Evolutionary conservation across 495 filamentous ascomycete species (phyloP), one percentile per base, ranked within the genome.

Genomic region (Lasiosphaeria hispida): DNA sequence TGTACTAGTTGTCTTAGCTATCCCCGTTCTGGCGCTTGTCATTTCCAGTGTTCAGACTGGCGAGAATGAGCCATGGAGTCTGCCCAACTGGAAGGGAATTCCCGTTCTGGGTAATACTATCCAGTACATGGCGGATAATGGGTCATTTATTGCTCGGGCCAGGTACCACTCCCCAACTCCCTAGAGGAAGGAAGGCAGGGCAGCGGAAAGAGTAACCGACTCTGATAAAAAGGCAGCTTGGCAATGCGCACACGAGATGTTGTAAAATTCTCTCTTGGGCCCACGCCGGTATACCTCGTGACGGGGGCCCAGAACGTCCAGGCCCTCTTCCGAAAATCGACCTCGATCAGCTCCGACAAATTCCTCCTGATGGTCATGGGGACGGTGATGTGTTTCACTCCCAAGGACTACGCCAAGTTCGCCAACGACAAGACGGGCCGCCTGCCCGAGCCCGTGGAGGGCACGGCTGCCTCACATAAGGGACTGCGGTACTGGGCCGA

Each of bases 21-120:
- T 30, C 23, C 23, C 5, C 5, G 23, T 45, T 3, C 42, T 45
- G 2, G 42, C 42, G 8, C 42, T 45, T 10, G 9, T 45, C 15
- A 45, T 45, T 18, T 18, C 19, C 42, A 45, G 15, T 15, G n/a
- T 9, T 15, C 42, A 18, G 42, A 45, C 42, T 13, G n/a, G 15
- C 11, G 8, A 45, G 6, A 10, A 10, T 11, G 40, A 55, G 40
- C 53, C 53, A 47, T 19, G 30, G 40, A 36, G 9, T n/a, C 41
- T 55, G 18, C 53, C 53, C 1, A 47, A 47, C 41, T 55, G 53
- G 53, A 55, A 47, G 53, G 53, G 53, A 1, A 47, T 55, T 30
- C 39, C 53, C 2, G 10, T 55, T 11, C 9, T 55, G 2, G 53
- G 53, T 2, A 55, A 55, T 18, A 55, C 53, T 1, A 44, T 55